Conservation (phyloP, 805 yeast species). For the Metschnikowia anglica region DNA sequence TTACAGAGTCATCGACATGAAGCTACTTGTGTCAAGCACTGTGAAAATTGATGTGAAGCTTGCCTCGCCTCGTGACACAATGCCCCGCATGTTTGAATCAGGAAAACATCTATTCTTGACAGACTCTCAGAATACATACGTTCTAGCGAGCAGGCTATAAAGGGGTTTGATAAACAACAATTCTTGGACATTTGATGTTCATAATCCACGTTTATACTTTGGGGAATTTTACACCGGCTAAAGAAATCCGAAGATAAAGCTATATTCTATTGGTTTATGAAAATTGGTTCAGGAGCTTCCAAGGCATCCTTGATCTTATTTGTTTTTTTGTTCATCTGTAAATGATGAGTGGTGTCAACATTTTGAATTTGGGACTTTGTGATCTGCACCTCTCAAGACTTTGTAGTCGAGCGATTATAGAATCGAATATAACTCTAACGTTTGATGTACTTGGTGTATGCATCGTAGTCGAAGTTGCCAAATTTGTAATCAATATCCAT, state of each 20-base stretch:
- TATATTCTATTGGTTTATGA: conserved; percentile 2
- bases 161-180: too few species aligned
- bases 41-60: conserved; percentile 1
- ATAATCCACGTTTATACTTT: too few species aligned
- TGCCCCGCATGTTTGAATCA: conserved; percentile 8
- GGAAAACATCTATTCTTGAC: not conserved
- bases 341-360: too few species aligned
- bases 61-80: conserved; percentile 4
- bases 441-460: conserved; percentile 42
- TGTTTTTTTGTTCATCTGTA: not conserved
- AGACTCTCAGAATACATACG: not conserved
- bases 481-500: conserved; percentile 64
- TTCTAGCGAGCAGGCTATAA: not conserved
- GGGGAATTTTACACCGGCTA: not conserved
- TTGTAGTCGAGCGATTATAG: not conserved
- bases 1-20: conserved; percentile 5
- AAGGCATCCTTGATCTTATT: too few species aligned
- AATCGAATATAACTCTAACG: conserved; percentile 11
- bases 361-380: too few species aligned
- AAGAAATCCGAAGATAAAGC: too few species aligned
- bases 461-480: conserved; percentile 51
- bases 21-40: not conserved
- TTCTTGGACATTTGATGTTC: too few species aligned
- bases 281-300: not conserved
- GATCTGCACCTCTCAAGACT: too few species aligned